Conservation (phyloP, 805 yeast species). For the Candida loeiensis region DNA sequence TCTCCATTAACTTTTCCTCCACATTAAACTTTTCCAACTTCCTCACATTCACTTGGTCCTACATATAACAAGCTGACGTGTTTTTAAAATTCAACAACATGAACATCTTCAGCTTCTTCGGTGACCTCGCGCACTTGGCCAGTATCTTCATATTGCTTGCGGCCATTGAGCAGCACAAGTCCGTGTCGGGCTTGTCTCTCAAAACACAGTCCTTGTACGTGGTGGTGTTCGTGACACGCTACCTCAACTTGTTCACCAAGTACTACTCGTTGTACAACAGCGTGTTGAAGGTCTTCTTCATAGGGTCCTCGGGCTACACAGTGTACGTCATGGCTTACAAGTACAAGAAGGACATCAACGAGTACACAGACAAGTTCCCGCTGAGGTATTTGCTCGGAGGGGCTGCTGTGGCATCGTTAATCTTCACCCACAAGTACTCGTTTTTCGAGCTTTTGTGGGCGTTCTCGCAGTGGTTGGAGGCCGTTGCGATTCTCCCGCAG, state of each 20-base stretch:
- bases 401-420: conserved; percentile 48
- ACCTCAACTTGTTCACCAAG: conserved; percentile 57
- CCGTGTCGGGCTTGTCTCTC: conserved; percentile 80
- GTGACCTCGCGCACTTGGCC: conserved; percentile 80
- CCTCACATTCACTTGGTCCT: background rate
- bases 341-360: conserved; percentile 57
- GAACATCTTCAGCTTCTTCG: conserved; percentile 46
- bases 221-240: conserved; percentile 69
- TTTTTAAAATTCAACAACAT: conserved; percentile 16
- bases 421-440: conserved; percentile 66
- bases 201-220: conserved; percentile 84
- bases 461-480: conserved; percentile 88
- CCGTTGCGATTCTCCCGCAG: conserved; percentile 91
- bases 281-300: conserved; percentile 76
- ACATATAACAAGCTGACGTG: conserved; percentile 6
- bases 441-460: conserved; percentile 74
- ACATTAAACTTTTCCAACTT: no score
- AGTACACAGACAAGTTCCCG: conserved; percentile 68
- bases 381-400: conserved; percentile 67
- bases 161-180: conserved; percentile 58
- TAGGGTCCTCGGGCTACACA: conserved; percentile 70
- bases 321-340: conserved; percentile 65
- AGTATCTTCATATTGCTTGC: conserved; percentile 73
- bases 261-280: conserved; percentile 72
- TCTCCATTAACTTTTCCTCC: background rate